Percentiles rank a stretch among this genome's conserved stretches.
These are phyloP conservation scores for Daedaleopsis sinensis DNA, from an alignment of 768 basidiomycete species.

Conservation along the genomic window DNA sequence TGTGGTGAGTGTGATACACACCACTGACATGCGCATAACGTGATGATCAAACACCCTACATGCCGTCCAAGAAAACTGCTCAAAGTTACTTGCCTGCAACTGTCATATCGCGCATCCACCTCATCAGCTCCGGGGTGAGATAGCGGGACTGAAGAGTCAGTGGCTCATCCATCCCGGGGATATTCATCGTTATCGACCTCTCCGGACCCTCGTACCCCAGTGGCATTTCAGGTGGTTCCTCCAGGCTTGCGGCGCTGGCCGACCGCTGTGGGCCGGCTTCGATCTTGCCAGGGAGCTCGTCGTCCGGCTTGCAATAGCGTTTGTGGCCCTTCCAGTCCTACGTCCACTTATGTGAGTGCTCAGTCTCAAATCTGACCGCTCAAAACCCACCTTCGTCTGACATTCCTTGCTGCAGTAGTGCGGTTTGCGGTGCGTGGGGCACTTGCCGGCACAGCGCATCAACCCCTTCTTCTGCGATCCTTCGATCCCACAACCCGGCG, in stretches of 20 bases:
- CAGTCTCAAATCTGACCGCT: neutral
- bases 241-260: neutral
- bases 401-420: conserved; percentile 18
- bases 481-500: conserved; percentile 14
- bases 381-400: neutral
- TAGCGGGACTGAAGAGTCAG: neutral
- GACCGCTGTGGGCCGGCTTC: neutral
- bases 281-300: neutral
- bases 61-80: no score
- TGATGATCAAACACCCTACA: no score
- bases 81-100: neutral
- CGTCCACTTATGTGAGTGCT: no score
- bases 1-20: no score
- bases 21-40: no score
- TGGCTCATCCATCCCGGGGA: neutral
- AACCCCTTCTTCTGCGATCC: conserved; percentile 14
- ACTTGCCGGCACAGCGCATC: conserved; percentile 9
- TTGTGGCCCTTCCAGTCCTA: conserved; percentile 8
- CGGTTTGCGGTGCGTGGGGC: conserved; percentile 7
- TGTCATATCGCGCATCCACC: neutral
- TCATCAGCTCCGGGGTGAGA: neutral
- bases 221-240: neutral
- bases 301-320: conserved; percentile 5
- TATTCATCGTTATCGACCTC: neutral
- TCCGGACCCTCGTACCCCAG: neutral